phyloP scores from a whole-genome alignment of 2,329 filamentous ascomycete species.

The Ascochyta pisi region DNA sequence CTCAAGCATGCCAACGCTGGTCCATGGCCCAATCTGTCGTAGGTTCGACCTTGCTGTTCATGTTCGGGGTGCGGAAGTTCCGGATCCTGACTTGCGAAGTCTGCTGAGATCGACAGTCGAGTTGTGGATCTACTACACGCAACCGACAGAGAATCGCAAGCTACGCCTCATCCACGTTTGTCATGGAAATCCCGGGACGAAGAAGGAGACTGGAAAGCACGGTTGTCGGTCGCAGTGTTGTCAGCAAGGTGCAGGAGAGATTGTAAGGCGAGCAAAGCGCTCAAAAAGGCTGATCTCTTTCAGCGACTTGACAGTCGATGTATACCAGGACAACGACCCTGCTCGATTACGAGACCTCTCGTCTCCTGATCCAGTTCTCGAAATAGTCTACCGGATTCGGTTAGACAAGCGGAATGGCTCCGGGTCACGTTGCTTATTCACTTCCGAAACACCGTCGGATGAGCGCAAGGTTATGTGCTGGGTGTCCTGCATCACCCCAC shows the following conservation, averaged over 20 bases:
- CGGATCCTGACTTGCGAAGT: conserved; percentile 4
- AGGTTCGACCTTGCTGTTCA: background rate
- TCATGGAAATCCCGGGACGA: background rate
- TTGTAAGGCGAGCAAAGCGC: background rate
- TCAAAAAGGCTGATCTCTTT: background rate
- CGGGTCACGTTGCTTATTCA: conserved; percentile 13
- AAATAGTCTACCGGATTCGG: conserved; percentile 19
- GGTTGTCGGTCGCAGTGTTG: background rate
- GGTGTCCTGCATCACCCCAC: conserved; percentile 26
- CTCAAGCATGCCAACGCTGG: background rate
- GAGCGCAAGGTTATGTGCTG: conserved; percentile 28
- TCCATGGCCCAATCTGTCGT: background rate
- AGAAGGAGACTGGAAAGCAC: background rate
- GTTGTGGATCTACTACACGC: conserved; percentile 1
- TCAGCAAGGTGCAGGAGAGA: background rate
- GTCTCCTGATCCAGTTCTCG: background rate
- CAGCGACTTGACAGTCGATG: background rate
- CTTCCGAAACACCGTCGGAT: conserved; percentile 34
- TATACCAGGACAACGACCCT: background rate
- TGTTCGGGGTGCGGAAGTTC: background rate
- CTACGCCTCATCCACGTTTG: conserved; percentile 1
- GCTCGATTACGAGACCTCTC: background rate
- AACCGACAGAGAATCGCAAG: background rate
- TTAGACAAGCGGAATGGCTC: conserved; percentile 28
- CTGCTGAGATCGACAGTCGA: conserved; percentile 6